A percentile compares a stretch with the other conserved stretches of the same genome.
Conservation (phyloP, 805 yeast species). For the Candida xiaguanensis region DNA sequence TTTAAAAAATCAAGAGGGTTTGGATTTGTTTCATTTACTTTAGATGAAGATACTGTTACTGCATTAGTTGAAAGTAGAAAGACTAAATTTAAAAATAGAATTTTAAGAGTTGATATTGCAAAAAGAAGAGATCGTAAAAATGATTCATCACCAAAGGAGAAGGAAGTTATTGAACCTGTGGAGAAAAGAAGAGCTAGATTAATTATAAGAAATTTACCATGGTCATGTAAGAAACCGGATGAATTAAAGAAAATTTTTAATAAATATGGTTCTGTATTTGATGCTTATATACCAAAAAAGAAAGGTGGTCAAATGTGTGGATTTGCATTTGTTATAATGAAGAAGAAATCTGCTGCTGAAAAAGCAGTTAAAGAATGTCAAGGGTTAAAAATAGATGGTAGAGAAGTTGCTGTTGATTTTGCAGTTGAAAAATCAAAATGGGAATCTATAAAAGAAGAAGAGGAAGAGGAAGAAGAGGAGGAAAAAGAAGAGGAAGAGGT, state of each 20-base stretch:
- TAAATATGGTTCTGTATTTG: constrained; percentile 81
- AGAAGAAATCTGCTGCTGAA: constrained; percentile 70
- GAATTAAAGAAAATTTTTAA: constrained; percentile 66
- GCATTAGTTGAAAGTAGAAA: constrained; percentile 71
- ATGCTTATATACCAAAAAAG: constrained; percentile 85
- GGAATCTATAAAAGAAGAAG: constrained; percentile 50
- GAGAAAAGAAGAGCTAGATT: constrained; percentile 82
- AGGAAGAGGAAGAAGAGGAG: constrained; percentile 33
- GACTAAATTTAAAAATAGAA: constrained; percentile 59
- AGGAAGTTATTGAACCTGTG: constrained; percentile 30
- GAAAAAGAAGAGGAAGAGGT: constrained; percentile 39
- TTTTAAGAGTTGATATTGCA: constrained; percentile 80
- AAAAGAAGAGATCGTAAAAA: constrained; percentile 81
- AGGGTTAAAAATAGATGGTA: constrained; percentile 79
- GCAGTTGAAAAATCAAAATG: constrained; percentile 87
- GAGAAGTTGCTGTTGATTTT: constrained; percentile 91
- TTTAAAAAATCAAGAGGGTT: constrained; percentile 83
- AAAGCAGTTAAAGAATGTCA: constrained; percentile 71
- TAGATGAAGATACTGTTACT: constrained; percentile 75
- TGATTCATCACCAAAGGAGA: constrained; percentile 6
- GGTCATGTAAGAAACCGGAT: constrained; percentile 84
- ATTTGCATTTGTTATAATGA: constrained; percentile 92
- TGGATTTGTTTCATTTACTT: constrained; percentile 88
- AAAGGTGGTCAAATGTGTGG: constrained; percentile 89
- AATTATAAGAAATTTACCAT: constrained; percentile 89